Evolutionary conservation across 2,329 filamentous ascomycete genomes (phyloP).

Genomic region (Botrytis squamosa): DNA sequence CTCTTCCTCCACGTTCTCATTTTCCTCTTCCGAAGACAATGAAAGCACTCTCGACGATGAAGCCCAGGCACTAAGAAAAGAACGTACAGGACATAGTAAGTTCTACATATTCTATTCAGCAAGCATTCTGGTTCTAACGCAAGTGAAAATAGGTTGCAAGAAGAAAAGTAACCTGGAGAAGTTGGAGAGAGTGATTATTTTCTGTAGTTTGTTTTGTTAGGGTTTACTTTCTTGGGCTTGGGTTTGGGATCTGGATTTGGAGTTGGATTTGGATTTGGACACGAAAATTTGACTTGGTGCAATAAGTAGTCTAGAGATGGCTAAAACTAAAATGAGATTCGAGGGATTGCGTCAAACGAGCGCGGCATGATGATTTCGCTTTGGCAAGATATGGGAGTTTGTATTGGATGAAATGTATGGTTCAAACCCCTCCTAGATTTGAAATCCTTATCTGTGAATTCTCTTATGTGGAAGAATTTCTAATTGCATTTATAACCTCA

Average conservation of each 20-base stretch:
- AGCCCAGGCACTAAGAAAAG: neutral
- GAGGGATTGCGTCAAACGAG: neutral
- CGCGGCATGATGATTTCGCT: neutral
- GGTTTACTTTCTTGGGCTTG: neutral
- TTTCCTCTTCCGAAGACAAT: neutral
- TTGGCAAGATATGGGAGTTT: neutral
- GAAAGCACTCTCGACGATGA: neutral
- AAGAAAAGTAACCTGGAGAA: neutral
- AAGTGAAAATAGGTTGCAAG: neutral
- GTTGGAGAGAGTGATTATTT: neutral
- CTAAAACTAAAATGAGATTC: neutral
- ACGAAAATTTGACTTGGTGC: neutral
- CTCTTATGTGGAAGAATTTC: neutral
- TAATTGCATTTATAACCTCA: neutral
- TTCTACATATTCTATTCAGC: neutral
- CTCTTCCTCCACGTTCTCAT: neutral
- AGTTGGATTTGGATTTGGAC: neutral
- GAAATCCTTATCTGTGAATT: neutral
- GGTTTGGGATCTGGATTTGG: neutral
- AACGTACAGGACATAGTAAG: neutral
- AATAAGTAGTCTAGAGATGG: neutral
- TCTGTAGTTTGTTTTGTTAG: neutral
- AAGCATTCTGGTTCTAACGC: no score
- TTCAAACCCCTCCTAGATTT: fast-evolving
- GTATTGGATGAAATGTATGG: neutral